Evolutionary conservation across 2,329 filamentous ascomycete genomes (phyloP), one percentile per base, ranked within the genome.

Genomic region (Trichoderma sp.): DNA sequence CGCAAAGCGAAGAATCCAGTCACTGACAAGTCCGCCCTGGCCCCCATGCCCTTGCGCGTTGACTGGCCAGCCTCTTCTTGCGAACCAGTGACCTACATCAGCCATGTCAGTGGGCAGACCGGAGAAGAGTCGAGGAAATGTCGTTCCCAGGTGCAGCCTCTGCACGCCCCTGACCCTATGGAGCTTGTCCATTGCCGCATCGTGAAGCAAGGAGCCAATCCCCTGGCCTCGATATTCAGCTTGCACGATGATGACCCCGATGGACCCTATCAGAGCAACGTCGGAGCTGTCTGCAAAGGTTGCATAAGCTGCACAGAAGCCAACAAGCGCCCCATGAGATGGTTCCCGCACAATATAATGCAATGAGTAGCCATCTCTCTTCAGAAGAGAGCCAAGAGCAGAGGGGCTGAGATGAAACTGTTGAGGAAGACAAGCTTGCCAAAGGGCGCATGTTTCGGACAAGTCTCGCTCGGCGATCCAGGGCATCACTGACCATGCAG

Each of bases 291-390:
- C 82, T 52, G 82, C 79, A 72, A 84, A 87, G 4, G 82, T 85
- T 34, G 84, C 83, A 70, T 84, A 88, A 9, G 85, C 87, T 10
- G 85, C 84, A 70, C 85, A 87, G 67, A 88, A 87, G 0, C 85
- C 85, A 44, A 88, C 71, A 26, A 84, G 69, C 43, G 78, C 76
- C 10, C 65, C 64, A 7, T 72, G 73, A 12, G 72, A 73, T 2
- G 81, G 78, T n/a, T 83, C 78, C 56, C 80, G 80, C 30, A 87
- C 83, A 34, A 85, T 76, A 67, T 84, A 85, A 72, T 88, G 84
- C 76, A 82, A 83, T 9, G 80, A 79, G 67, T 85, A 87, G 45
- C 84, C 85, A 63, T 83, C 80, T 48, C 84, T 80, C 64, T 80
- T 76, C 4, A 88, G 77, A 1, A 88, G 71, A 2, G 77, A 76